Conservation (phyloP, 2,329 filamentous ascomycete species). For the Fusarium liriodendri region DNA sequence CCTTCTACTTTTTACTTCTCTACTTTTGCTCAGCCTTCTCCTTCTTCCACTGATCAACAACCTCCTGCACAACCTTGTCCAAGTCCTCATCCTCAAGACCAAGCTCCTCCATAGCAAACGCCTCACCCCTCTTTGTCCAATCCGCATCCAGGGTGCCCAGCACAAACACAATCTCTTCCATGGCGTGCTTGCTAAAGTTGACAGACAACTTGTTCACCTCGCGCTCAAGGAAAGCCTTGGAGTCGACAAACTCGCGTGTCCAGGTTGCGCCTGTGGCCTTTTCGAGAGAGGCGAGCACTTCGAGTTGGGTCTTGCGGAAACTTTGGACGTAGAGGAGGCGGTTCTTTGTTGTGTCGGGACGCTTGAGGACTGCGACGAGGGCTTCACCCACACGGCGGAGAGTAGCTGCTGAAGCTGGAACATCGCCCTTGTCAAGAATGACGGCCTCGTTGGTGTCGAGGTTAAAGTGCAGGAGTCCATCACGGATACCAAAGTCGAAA, state of each 20-base stretch:
- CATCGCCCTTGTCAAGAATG: constrained; percentile 64
- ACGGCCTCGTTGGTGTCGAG: constrained; percentile 54
- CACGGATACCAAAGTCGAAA: constrained; percentile 61
- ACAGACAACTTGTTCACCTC: constrained; percentile 53
- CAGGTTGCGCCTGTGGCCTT: constrained; percentile 58
- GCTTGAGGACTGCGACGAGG: constrained; percentile 60
- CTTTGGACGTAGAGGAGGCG: constrained; percentile 59
- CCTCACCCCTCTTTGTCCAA: constrained; percentile 57
- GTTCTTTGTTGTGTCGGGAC: constrained; percentile 65
- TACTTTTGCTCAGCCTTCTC: constrained; percentile 19
- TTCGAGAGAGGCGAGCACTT: constrained; percentile 61
- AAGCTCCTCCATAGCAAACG: constrained; percentile 60
- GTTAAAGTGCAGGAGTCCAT: constrained; percentile 56
- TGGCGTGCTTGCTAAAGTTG: constrained; percentile 46
- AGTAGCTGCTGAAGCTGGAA: constrained; percentile 60
- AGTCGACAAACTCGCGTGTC: constrained; percentile 48
- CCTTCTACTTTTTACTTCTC: neutral
- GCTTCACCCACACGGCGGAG: constrained; percentile 61
- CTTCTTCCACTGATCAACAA: constrained; percentile 44
- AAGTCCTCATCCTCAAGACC: constrained; percentile 60
- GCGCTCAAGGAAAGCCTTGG: constrained; percentile 53
- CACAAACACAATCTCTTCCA: constrained; percentile 63
- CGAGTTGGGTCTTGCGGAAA: constrained; percentile 59
- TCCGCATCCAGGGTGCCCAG: constrained; percentile 60
- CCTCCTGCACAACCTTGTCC: constrained; percentile 52